Conservation (phyloP, 2,329 filamentous ascomycete genomes). For the Venturia effusa region DNA sequence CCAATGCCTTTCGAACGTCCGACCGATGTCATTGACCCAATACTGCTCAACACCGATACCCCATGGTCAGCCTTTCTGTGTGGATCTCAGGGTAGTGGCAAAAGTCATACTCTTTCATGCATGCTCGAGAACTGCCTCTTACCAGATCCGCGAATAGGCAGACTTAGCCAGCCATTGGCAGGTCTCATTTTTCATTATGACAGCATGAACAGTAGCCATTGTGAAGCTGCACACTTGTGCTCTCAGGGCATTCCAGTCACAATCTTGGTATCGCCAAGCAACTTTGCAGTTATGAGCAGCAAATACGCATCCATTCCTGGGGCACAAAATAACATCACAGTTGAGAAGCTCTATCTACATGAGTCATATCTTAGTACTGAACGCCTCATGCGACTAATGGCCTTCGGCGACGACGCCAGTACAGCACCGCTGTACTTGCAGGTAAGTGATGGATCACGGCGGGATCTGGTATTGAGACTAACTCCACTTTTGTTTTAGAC, state of each 20-base stretch:
- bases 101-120: conserved; percentile 49
- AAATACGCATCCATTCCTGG: conserved; percentile 32
- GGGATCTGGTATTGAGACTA: no score
- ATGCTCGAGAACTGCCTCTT: conserved; percentile 50
- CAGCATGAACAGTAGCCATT: conserved; percentile 37
- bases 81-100: conserved; percentile 51
- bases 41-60: conserved; percentile 43
- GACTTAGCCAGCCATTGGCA: conserved; percentile 41
- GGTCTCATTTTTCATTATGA: conserved; percentile 51
- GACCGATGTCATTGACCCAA: conserved; percentile 12
- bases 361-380: background rate
- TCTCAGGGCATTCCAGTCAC: conserved; percentile 36
- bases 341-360: background rate
- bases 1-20: background rate
- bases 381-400: conserved; percentile 8
- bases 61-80: conserved; percentile 53
- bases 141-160: conserved; percentile 28
- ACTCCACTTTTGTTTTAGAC: no score
- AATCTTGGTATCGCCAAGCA: conserved; percentile 42
- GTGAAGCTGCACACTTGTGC: conserved; percentile 47
- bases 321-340: background rate
- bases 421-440: conserved; percentile 39
- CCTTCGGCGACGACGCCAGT: background rate
- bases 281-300: conserved; percentile 29
- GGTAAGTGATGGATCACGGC: background rate